Evolutionary conservation across 306 rosid species (phyloP), one percentile per base, ranked within the genome.

Genomic region (Vigna angularis): DNA sequence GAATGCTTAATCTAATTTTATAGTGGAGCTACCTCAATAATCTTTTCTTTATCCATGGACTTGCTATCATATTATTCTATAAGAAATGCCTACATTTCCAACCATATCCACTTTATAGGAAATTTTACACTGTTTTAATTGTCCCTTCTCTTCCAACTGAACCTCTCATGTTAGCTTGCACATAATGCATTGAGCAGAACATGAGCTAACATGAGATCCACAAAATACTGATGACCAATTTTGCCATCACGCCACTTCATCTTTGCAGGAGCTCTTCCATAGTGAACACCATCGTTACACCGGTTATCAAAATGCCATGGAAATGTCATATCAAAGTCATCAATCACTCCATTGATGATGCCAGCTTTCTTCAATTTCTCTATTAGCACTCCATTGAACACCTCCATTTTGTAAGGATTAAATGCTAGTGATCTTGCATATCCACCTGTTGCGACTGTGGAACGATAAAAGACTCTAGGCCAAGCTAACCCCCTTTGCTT

Each of bases 231-330:
- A 86, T 94, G 98, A 77, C 98, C 98, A 16, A 91, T 89, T 52
- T 83, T 62, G 17, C 97, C 97, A 66, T 94, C 97, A 49, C 93
- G 85, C 98, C 98, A 94, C 87, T 77, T 89, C 83, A 85, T 79
- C 80, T 90, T 91, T 0, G 79, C 81, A 1, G 98, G 98, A 75
- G 89, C 89, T 6, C 97, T 87, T 49, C 98, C 97, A 32, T 94
- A 94, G 72, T 94, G 98, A 82, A 94, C 96, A 3, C 98, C 98
- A 55, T 94, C 98, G 0, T 84, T 91, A 73, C 93, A 90, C 48
- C 96, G 87, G 69, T 94, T 94, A 83, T 91, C 90, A 72, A 68
- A 94, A 83, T 94, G 98, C 98, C 97, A 94, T 0, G 98, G 97
- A 82, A 83, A 94, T 20, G 96, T 94, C 85, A 94, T 87, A 49